Evolutionary conservation across 345 rosid genomes (phyloP), one percentile per base, ranked within the genome.

Genomic region (Kandelia obovata): DNA sequence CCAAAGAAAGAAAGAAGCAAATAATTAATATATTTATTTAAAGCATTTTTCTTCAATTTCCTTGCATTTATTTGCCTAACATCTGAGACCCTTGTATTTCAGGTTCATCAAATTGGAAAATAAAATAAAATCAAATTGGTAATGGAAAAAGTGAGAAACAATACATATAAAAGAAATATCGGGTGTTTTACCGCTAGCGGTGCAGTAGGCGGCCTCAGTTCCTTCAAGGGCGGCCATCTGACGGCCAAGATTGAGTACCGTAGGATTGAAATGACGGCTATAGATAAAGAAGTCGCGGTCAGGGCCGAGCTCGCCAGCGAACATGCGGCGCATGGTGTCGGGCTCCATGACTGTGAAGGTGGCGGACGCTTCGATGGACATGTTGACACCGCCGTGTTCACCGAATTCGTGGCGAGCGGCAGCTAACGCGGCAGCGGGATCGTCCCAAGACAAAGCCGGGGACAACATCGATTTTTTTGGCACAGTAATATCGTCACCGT

Each of bases 311-410:
- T 95, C 98, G 35, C 98, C 97, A 69, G 94, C 0, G 79, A 95
- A 95, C 92, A 95, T 85, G 34, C 92, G 89, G 59, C 86, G 79
- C 98, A 95, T 89, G 59, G 96, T 95, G 31, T 90, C 98, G 0
- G 99, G 90, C 78, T 95, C 99, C 96, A 95, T 92, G 73, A 90
- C 99, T 55, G 98, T 92, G 89, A 95, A 95, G 64, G 97, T 90
- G 70, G 96, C 99, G n/a, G 98, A 95, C 56, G 98, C 97, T 78
- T 95, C 99, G 62, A 90, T 95, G 0, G 99, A 95, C 98, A 92
- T 95, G 81, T 95, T 95, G 39, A 89, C 99, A 31, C 98, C 99
- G 56, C 99, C 99, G 60, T 95, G 98, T 72, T 95, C 98, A 6
- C 98, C 99, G 61, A 95, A 95, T 74, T 89, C 97, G 74, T 95